Conservation (phyloP, 2,329 filamentous ascomycete genomes). For the Xylariaceae sp. region DNA sequence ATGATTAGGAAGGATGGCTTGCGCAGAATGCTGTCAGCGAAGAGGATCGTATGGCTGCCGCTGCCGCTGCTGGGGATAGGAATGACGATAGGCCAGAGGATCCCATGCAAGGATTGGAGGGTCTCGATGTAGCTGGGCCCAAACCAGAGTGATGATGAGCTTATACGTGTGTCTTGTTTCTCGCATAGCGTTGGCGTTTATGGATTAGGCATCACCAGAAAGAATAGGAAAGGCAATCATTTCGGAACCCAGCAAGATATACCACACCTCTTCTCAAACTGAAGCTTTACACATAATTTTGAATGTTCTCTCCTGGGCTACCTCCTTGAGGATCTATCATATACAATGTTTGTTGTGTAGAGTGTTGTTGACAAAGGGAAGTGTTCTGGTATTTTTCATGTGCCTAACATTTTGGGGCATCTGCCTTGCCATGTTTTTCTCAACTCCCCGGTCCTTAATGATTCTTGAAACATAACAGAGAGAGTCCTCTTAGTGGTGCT, state of each 20-base stretch:
- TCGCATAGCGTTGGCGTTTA: constrained; percentile 35
- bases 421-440: constrained; percentile 16
- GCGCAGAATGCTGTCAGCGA: constrained; percentile 82
- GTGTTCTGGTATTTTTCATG: constrained; percentile 12
- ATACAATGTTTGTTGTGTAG: constrained; percentile 23
- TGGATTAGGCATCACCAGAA: constrained; percentile 18
- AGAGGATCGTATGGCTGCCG: constrained; percentile 63
- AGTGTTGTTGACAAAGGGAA: constrained; percentile 20
- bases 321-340: constrained; percentile 23
- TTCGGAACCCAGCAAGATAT: no score
- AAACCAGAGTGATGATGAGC: constrained; percentile 59
- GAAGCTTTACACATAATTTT: no score
- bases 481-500: constrained; percentile 39
- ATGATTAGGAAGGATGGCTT: constrained; percentile 79
- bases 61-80: constrained; percentile 52
- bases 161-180: constrained; percentile 21
- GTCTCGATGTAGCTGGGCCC: constrained; percentile 89
- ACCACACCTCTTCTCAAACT: constrained; percentile 24
- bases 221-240: no score
- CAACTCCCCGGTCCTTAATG: constrained; percentile 12
- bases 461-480: constrained; percentile 1
- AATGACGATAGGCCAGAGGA: constrained; percentile 60
- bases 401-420: no score
- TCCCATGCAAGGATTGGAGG: constrained; percentile 94
- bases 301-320: constrained; percentile 20